Evolutionary conservation across 2,329 filamentous ascomycete species (phyloP).

Genomic region (Paecilomyces formosus): DNA sequence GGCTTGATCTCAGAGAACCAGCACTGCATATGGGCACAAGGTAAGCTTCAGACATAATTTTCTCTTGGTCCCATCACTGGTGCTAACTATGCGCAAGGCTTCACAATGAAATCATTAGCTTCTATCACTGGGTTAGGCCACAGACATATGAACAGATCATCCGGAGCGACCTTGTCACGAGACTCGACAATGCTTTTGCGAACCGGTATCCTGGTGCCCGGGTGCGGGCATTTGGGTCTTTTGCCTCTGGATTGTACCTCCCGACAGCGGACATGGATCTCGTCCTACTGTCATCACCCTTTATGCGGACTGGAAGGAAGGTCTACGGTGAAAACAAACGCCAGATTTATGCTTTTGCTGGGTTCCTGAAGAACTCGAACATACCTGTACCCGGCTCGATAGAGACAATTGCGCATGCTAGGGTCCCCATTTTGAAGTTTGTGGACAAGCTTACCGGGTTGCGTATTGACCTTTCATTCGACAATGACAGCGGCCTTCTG

Average conservation of each 20-base stretch:
- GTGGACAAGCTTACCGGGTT: constrained; percentile 69
- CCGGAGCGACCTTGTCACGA: constrained; percentile 63
- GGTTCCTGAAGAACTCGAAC: constrained; percentile 48
- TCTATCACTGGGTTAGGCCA: constrained; percentile 78
- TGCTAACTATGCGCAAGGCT: constrained; percentile 47
- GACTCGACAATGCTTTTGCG: constrained; percentile 56
- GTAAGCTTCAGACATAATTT: constrained; percentile 14
- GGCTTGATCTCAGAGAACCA: constrained; percentile 39
- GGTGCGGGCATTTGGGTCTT: constrained; percentile 82
- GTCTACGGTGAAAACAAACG: constrained; percentile 45
- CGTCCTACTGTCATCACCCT: constrained; percentile 63
- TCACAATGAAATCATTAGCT: constrained; percentile 84
- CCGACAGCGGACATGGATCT: constrained; percentile 89
- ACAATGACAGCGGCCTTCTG: constrained; percentile 73
- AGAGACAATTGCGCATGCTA: constrained; percentile 65
- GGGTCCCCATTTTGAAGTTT: constrained; percentile 89
- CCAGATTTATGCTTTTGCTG: constrained; percentile 55
- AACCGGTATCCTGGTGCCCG: constrained; percentile 53
- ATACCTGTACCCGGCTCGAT: constrained; percentile 55
- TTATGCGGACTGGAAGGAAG: constrained; percentile 46
- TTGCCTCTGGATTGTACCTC: constrained; percentile 72
- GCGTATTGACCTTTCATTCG: constrained; percentile 88
- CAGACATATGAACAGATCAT: constrained; percentile 68
- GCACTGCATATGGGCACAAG: constrained; percentile 25
- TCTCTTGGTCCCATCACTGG: not conserved